A percentile compares a stretch with the other conserved stretches of the same genome.
phyloP scores from a whole-genome alignment of 352 stramenopile species.

The Phytopythium mirpurense region DNA sequence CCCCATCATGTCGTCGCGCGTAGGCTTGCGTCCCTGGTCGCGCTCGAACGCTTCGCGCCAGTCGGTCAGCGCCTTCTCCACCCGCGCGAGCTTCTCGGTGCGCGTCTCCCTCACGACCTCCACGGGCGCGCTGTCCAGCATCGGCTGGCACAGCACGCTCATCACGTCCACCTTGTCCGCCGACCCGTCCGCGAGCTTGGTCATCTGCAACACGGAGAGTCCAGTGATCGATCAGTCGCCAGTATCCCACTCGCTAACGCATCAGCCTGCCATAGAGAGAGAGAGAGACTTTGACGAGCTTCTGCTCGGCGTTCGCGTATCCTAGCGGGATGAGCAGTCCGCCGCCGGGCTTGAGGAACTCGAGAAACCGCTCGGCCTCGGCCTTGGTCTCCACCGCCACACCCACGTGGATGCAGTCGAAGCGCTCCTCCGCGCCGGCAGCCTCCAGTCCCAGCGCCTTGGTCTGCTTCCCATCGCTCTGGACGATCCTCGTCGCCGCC shows the following conservation, averaged over 20 bases:
- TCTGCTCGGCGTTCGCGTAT: slow-evolving; percentile 52
- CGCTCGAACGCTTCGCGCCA: slow-evolving; percentile 69
- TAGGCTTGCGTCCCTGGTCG: slow-evolving; percentile 42
- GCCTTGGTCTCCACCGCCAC: slow-evolving; percentile 75
- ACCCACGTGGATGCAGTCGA: slow-evolving; percentile 78
- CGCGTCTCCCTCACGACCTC: slow-evolving; percentile 47
- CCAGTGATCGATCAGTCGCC: slow-evolving; percentile 3
- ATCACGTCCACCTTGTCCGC: slow-evolving; percentile 72
- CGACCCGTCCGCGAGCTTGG: slow-evolving; percentile 45
- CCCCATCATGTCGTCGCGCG: slow-evolving; percentile 58
- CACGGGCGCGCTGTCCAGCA: slow-evolving; percentile 54
- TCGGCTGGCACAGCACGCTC: slow-evolving; percentile 82
- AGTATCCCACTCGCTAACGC: too few relatives aligned
- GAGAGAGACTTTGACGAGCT: slow-evolving; percentile 69
- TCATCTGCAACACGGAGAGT: slow-evolving; percentile 35
- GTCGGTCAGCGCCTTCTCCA: slow-evolving; percentile 50
- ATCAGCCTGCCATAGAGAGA: neutral
- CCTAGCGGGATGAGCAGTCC: slow-evolving; percentile 68
- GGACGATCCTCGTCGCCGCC: slow-evolving; percentile 33
- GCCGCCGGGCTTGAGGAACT: slow-evolving; percentile 64
- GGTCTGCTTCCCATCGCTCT: slow-evolving; percentile 35
- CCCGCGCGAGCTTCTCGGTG: slow-evolving; percentile 42
- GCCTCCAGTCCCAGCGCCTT: slow-evolving; percentile 27
- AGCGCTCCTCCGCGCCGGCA: slow-evolving; percentile 14
- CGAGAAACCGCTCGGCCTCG: slow-evolving; percentile 61